phyloP scores from a whole-genome alignment of 2,329 filamentous ascomycete species.

The Clarireedia monteithiana region DNA sequence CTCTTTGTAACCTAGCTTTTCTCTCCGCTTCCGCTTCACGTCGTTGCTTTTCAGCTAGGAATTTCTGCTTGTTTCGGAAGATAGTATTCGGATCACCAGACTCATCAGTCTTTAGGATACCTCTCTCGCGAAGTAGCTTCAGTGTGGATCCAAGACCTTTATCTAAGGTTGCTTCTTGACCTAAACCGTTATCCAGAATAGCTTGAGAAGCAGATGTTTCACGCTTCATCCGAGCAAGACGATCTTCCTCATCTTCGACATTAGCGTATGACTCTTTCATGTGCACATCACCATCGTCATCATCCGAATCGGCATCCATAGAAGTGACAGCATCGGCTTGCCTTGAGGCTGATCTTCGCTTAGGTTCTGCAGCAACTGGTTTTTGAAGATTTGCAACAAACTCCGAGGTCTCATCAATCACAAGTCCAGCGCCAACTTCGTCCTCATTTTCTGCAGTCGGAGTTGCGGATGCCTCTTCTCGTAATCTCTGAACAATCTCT shows the following conservation, averaged over 20 bases:
- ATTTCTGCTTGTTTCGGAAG: conserved; percentile 65
- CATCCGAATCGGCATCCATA: conserved; percentile 37
- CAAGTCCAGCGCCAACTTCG: conserved; percentile 53
- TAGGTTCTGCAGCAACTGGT: conserved; percentile 48
- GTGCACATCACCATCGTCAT: conserved; percentile 35
- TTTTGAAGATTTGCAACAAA: conserved; percentile 83
- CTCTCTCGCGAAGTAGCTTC: conserved; percentile 75
- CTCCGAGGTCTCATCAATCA: conserved; percentile 94
- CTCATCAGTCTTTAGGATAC: conserved; percentile 61
- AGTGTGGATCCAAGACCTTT: conserved; percentile 76
- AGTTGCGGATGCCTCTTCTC: conserved; percentile 46
- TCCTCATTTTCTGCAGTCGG: conserved; percentile 51
- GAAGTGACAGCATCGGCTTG: conserved; percentile 35
- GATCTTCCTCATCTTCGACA: conserved; percentile 38
- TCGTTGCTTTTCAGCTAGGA: conserved; percentile 71
- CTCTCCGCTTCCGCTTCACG: conserved; percentile 74
- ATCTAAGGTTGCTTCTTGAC: conserved; percentile 75
- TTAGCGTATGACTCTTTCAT: conserved; percentile 30
- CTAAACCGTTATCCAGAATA: conserved; percentile 63
- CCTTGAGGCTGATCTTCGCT: conserved; percentile 29
- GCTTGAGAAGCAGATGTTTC: conserved; percentile 41
- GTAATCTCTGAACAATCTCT: conserved; percentile 75
- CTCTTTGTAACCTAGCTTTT: conserved; percentile 71
- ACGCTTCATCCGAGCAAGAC: conserved; percentile 41
- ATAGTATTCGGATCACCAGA: conserved; percentile 57